Conservation (phyloP, 2,329 filamentous ascomycete species). For the Colletotrichum sp. region DNA sequence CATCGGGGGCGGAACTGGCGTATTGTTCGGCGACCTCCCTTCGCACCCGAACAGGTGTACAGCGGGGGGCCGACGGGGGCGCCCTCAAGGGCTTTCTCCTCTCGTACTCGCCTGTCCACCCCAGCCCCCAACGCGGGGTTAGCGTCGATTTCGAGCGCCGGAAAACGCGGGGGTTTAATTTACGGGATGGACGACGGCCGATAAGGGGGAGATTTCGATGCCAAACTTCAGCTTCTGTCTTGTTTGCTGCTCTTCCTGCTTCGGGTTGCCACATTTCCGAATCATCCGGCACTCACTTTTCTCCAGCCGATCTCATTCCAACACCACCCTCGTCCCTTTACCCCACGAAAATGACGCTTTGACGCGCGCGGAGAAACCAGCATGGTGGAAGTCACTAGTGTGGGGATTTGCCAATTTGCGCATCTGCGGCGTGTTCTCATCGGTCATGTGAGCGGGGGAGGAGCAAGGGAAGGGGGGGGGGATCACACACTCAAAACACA, state of each 20-base stretch:
- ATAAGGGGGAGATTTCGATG: background rate
- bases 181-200: background rate
- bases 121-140: constrained; percentile 10
- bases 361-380: background rate
- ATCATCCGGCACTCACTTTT: background rate
- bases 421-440: background rate
- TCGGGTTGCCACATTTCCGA: background rate
- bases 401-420: constrained; percentile 1
- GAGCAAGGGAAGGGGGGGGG: background rate
- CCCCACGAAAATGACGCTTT: background rate
- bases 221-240: background rate
- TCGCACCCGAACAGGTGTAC: background rate
- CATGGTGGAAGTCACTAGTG: background rate
- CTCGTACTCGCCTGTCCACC: constrained; percentile 12
- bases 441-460: constrained; percentile 9
- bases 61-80: background rate
- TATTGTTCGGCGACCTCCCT: background rate
- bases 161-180: constrained; percentile 9
- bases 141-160: constrained; percentile 13
- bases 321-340: background rate
- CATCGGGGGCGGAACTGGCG: background rate
- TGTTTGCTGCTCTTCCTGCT: background rate
- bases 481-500: background rate
- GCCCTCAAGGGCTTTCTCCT: background rate
- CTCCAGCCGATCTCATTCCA: background rate